Evolutionary conservation across 306 rosid genomes (phyloP).

Genomic region (Elaeagnus macrophylla): DNA sequence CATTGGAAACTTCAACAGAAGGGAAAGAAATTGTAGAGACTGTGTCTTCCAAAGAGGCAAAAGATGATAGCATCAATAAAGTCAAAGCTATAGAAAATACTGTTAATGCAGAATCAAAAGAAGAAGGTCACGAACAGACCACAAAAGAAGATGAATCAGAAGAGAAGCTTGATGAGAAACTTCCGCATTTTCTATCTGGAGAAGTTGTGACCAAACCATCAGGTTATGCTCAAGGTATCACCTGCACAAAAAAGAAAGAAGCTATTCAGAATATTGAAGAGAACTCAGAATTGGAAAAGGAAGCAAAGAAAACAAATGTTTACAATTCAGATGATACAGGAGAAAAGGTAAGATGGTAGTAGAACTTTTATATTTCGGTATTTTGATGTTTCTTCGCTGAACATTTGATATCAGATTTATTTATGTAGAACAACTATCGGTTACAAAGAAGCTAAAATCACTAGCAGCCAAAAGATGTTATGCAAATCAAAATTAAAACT

Average conservation of each 20-base stretch:
- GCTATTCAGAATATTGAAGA: conserved; percentile 12
- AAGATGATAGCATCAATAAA: conserved; percentile 3
- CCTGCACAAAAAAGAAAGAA: conserved; percentile 16
- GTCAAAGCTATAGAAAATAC: conserved; percentile 3
- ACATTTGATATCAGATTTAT: no score
- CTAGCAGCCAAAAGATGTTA: neutral
- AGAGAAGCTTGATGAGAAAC: conserved; percentile 16
- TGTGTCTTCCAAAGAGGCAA: conserved; percentile 3
- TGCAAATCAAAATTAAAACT: no score
- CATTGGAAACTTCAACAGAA: conserved; percentile 14
- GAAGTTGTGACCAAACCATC: conserved; percentile 13
- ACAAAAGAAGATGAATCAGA: conserved; percentile 15
- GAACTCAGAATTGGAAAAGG: conserved; percentile 11
- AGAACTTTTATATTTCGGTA: no score
- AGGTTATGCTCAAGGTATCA: neutral
- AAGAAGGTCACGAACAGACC: conserved; percentile 7
- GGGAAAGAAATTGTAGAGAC: conserved; percentile 9
- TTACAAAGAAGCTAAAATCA: no score
- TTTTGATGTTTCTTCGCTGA: no score
- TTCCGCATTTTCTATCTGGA: conserved; percentile 4
- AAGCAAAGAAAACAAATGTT: conserved; percentile 12
- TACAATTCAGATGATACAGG: neutral
- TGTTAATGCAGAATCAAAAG: conserved; percentile 6
- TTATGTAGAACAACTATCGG: no score
- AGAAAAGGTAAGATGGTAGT: no score